A percentile compares a stretch with the other conserved stretches of the same genome.
Evolutionary conservation across 441 rosid species (phyloP).

Genomic region (Dalechampia spathulata): DNA sequence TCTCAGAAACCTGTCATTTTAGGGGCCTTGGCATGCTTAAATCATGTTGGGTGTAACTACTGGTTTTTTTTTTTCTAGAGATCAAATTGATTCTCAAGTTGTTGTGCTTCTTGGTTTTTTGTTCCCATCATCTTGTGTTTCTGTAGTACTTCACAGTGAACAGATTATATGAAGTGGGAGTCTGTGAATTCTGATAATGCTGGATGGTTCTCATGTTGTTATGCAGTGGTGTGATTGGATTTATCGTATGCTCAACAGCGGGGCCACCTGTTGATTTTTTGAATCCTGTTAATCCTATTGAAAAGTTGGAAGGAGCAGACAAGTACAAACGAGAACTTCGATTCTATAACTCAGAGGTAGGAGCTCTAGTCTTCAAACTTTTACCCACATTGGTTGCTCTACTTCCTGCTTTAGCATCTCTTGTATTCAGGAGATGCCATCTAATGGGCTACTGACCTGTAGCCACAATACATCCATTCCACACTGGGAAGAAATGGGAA

Average conservation of each 20-base stretch:
- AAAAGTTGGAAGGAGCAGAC: conserved; percentile 72
- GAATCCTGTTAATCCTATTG: conserved; percentile 92
- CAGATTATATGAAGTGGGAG: not conserved
- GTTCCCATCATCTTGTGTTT: not conserved
- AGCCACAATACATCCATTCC: too few species aligned
- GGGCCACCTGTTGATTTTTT: conserved; percentile 78
- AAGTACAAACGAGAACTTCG: conserved; percentile 58
- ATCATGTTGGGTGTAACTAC: not conserved
- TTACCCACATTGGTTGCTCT: too few species aligned
- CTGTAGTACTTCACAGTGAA: too few species aligned
- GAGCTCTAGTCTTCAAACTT: too few species aligned
- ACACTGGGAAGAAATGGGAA: too few species aligned
- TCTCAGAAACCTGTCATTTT: not conserved
- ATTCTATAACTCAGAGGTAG: conserved; percentile 82
- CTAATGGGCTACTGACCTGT: too few species aligned
- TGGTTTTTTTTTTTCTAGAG: too few species aligned
- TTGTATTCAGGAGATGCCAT: too few species aligned
- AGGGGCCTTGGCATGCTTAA: not conserved
- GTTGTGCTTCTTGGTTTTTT: not conserved
- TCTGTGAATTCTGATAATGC: not conserved
- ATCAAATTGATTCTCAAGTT: too few species aligned
- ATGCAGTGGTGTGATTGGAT: conserved; percentile 86
- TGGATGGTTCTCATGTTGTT: not conserved
- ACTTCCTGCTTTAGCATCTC: too few species aligned
- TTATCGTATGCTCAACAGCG: conserved; percentile 68